Evolutionary conservation across 2,329 filamentous ascomycete species (phyloP).

Genomic region (Phaeosphaeriaceae sp.): DNA sequence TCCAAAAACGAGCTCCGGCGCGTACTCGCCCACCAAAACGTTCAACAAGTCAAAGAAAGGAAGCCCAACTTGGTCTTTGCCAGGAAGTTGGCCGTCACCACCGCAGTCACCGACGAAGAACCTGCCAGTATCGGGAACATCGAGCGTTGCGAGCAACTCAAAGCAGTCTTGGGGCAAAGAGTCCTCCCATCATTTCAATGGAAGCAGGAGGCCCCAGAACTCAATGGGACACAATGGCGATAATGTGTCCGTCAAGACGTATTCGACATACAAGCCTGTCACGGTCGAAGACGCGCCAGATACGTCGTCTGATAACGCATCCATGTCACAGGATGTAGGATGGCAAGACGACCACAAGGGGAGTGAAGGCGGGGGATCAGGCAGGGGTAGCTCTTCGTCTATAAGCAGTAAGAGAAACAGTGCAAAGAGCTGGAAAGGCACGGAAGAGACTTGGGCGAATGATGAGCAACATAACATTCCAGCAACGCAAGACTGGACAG

Average conservation of each 20-base stretch:
- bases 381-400: background rate
- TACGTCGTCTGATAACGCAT: slow-evolving; percentile 12
- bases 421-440: background rate
- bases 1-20: background rate
- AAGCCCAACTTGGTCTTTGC: slow-evolving; percentile 10
- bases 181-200: slow-evolving; percentile 1
- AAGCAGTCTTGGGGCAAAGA: slow-evolving; percentile 1
- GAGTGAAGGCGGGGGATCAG: background rate
- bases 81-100: slow-evolving; percentile 18
- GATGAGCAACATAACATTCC: background rate
- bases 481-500: slow-evolving; percentile 1
- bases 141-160: background rate
- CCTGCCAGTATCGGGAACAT: background rate
- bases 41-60: background rate
- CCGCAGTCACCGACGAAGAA: slow-evolving; percentile 6
- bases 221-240: slow-evolving; percentile 3
- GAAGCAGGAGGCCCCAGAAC: background rate
- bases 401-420: background rate
- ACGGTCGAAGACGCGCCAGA: slow-evolving; percentile 28
- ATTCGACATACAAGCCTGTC: slow-evolving; percentile 28
- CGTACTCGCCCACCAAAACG: background rate
- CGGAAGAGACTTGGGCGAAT: background rate
- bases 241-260: slow-evolving; percentile 11
- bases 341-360: slow-evolving; percentile 10
- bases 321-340: background rate